Conservation (phyloP, 768 basidiomycete genomes). For the Hemileccinum rubropunctum region DNA sequence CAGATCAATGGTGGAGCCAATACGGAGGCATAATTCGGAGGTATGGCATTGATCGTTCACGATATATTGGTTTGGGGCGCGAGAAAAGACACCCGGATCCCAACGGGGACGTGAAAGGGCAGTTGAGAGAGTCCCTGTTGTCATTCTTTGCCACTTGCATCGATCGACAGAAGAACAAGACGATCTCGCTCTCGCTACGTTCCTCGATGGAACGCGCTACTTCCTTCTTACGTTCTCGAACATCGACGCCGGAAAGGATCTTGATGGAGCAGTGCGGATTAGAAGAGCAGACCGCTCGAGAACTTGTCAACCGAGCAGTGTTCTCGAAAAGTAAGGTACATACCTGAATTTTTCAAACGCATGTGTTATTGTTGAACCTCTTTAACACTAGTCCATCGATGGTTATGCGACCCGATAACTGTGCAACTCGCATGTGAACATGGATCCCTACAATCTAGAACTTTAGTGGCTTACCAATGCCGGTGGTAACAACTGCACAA, state of each 20-base stretch:
- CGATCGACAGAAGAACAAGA: constrained; percentile 10
- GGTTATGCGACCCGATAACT: background rate
- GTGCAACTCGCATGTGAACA: background rate
- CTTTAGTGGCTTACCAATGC: too few relatives aligned
- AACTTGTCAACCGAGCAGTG: constrained; percentile 16
- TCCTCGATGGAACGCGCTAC: constrained; percentile 10
- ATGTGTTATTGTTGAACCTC: background rate
- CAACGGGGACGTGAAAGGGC: constrained; percentile 22
- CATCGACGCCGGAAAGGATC: constrained; percentile 6
- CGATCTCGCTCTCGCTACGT: background rate
- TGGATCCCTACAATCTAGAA: too few relatives aligned
- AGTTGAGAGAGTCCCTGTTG: constrained; percentile 24
- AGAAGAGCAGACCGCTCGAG: constrained; percentile 18
- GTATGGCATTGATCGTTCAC: constrained; percentile 19
- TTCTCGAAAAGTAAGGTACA: background rate
- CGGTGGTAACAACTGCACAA: too few relatives aligned
- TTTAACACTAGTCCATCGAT: background rate
- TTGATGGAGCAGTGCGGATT: constrained; percentile 20
- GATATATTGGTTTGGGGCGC: constrained; percentile 35
- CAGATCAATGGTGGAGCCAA: constrained; percentile 35
- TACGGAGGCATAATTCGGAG: constrained; percentile 16
- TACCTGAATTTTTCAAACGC: background rate
- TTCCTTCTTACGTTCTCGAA: constrained; percentile 9
- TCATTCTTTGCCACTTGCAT: constrained; percentile 13
- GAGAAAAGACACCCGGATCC: constrained; percentile 17